A percentile compares a stretch with the other conserved stretches of the same genome.
These are phyloP conservation scores for Ceratocystis eucalypticola DNA, from an alignment of 2,329 filamentous ascomycete genomes.

Conservation along the genomic window DNA sequence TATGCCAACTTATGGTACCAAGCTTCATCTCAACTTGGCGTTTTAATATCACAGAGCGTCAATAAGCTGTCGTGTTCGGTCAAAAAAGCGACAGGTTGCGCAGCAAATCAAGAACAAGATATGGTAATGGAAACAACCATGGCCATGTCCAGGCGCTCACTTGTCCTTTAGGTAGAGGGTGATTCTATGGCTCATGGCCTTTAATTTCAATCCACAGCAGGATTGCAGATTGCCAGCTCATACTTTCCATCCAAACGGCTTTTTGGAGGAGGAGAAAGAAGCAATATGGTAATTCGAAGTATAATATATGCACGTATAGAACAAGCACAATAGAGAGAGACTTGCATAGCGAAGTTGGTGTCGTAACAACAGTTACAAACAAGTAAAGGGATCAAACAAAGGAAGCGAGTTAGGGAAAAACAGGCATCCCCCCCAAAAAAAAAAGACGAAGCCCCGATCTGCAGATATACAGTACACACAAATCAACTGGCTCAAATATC, in stretches of 20 bases:
- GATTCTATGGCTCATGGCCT: neutral
- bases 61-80: no score
- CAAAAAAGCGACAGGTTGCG: neutral
- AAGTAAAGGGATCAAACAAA: neutral
- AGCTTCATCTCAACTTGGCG: neutral
- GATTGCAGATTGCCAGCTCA: conserved; percentile 8
- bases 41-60: neutral
- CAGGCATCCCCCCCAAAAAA: neutral
- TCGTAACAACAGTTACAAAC: neutral
- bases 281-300: neutral
- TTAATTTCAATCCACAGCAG: neutral
- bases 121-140: neutral
- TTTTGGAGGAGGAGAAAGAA: neutral
- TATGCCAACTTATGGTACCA: neutral
- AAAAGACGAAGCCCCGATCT: neutral
- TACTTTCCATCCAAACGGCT: neutral
- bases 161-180: neutral
- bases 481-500: no score
- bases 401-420: neutral
- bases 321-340: neutral
- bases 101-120: neutral
- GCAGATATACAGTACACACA: neutral
- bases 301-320: neutral
- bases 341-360: neutral
- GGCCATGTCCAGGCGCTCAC: neutral